These are phyloP conservation scores for Leccinum incarnatum DNA, from an alignment of 768 basidiomycete genomes.

Conservation along the genomic window DNA sequence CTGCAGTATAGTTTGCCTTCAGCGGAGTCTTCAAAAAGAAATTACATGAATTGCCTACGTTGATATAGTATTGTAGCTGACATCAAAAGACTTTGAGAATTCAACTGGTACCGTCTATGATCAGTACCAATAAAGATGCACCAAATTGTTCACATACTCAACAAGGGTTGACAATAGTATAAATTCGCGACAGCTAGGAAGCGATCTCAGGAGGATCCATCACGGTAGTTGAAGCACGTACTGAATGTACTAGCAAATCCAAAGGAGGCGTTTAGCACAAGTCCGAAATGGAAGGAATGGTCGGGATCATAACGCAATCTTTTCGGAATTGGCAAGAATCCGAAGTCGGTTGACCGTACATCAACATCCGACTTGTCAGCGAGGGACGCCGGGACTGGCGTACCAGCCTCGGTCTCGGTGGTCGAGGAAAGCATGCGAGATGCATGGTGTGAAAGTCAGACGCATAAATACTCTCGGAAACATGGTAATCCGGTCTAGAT, in stretches of 20 bases:
- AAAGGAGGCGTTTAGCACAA: slow-evolving; percentile 55
- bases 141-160: slow-evolving; percentile 45
- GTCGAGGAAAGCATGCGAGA: slow-evolving; percentile 17
- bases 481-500: background rate
- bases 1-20: slow-evolving; percentile 29
- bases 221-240: slow-evolving; percentile 7
- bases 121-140: background rate
- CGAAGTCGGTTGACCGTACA: slow-evolving; percentile 45
- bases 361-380: background rate
- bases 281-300: slow-evolving; percentile 50
- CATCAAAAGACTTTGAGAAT: slow-evolving; percentile 39
- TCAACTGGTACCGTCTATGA: slow-evolving; percentile 19
- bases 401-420: background rate
- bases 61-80: slow-evolving; percentile 37
- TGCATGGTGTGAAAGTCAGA: background rate
- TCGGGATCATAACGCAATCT: slow-evolving; percentile 50
- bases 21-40: background rate
- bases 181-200: slow-evolving; percentile 63
- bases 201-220: background rate
- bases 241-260: slow-evolving; percentile 57
- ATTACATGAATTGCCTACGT: slow-evolving; percentile 14
- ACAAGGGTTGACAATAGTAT: slow-evolving; percentile 80
- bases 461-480: slow-evolving; percentile 15
- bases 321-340: slow-evolving; percentile 61
- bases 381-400: background rate